Percentiles rank a stretch among this genome's conserved stretches.
Conservation (phyloP, 768 basidiomycete genomes). For the Suillus plorans region DNA sequence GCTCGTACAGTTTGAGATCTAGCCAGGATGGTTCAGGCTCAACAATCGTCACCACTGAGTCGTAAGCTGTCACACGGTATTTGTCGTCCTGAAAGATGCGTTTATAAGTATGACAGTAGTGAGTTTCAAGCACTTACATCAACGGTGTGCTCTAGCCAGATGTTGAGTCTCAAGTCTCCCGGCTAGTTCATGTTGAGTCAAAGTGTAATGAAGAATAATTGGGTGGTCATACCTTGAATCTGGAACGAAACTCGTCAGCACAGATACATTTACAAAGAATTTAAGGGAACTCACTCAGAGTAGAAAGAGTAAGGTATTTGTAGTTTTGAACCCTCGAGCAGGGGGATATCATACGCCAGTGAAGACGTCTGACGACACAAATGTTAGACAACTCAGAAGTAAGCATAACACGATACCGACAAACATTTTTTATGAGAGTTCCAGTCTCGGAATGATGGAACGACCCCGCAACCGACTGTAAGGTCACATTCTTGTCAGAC, state of each 20-base stretch:
- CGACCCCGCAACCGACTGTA: conserved; percentile 64
- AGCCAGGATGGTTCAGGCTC: conserved; percentile 78
- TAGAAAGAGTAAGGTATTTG: conserved; percentile 72
- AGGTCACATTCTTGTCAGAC: conserved; percentile 68
- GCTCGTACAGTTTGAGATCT: conserved; percentile 77
- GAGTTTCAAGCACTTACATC: conserved; percentile 45
- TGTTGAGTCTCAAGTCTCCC: conserved; percentile 67
- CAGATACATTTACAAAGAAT: conserved; percentile 9
- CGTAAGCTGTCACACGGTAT: conserved; percentile 68
- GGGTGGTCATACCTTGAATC: conserved; percentile 55
- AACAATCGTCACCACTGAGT: conserved; percentile 74
- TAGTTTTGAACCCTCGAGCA: conserved; percentile 57
- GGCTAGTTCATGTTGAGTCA: conserved; percentile 43
- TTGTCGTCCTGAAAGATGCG: conserved; percentile 44
- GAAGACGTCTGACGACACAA: conserved; percentile 51
- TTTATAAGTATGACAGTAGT: neutral
- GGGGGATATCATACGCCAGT: conserved; percentile 48
- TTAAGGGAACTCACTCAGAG: conserved; percentile 65
- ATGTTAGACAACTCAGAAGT: neutral
- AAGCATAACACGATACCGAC: conserved; percentile 16
- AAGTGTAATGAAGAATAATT: neutral
- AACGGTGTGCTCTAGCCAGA: conserved; percentile 72
- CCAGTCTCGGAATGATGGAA: conserved; percentile 65
- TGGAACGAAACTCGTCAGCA: conserved; percentile 24
- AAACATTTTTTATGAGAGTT: conserved; percentile 71